Conservation (phyloP, 805 yeast genomes). For the Blastobotrys robertii region DNA sequence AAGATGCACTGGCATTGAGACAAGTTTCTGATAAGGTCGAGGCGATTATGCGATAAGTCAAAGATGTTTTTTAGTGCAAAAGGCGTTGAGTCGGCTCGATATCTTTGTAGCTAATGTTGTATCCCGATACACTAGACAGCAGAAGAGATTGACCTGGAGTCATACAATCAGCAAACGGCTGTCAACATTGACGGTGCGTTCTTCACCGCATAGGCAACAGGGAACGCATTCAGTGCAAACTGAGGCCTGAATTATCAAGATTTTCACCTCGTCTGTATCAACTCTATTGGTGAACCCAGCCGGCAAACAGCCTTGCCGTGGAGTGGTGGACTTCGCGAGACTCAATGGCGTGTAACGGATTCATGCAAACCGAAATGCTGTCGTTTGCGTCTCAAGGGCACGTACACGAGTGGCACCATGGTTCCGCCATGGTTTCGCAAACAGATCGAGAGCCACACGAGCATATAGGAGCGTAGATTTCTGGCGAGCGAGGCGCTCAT, state of each 20-base stretch:
- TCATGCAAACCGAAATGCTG: slow-evolving; percentile 60
- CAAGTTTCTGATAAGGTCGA: background rate
- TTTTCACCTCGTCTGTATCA: slow-evolving; percentile 55
- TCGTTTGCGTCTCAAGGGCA: slow-evolving; percentile 26
- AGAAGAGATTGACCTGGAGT: slow-evolving; percentile 48
- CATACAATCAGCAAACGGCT: slow-evolving; percentile 48
- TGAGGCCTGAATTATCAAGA: slow-evolving; percentile 39
- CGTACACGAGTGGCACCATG: slow-evolving; percentile 50
- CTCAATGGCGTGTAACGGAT: slow-evolving; percentile 69
- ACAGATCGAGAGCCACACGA: slow-evolving; percentile 75
- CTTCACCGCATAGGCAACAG: slow-evolving; percentile 51
- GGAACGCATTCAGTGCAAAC: slow-evolving; percentile 45
- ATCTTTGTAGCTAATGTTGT: slow-evolving; percentile 49
- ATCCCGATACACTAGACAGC: slow-evolving; percentile 55
- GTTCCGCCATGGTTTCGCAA: slow-evolving; percentile 68
- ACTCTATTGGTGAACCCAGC: slow-evolving; percentile 56
- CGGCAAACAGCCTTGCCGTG: slow-evolving; percentile 52
- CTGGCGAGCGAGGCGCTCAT: slow-evolving; percentile 64
- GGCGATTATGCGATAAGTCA: background rate
- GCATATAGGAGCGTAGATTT: slow-evolving; percentile 64
- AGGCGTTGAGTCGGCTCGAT: slow-evolving; percentile 40
- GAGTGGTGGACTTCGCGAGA: slow-evolving; percentile 56
- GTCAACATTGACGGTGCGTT: slow-evolving; percentile 55
- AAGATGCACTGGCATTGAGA: background rate
- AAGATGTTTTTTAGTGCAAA: too few species aligned